These are phyloP conservation scores for Striga asiatica DNA, from an alignment of 257 asterid genomes.

Conservation along the genomic window DNA sequence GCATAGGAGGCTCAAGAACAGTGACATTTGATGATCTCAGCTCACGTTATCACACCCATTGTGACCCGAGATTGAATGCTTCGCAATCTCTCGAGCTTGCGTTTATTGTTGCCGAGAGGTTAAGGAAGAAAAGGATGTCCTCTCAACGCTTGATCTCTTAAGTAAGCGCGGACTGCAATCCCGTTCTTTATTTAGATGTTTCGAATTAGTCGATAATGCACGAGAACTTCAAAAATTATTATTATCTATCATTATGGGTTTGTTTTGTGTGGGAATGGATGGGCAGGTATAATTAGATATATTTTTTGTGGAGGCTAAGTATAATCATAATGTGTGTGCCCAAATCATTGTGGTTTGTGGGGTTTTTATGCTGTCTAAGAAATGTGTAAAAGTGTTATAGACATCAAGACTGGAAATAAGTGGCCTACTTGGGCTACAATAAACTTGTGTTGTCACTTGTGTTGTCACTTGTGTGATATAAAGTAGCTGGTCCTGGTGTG, in stretches of 20 bases:
- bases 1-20: slow-evolving; percentile 78
- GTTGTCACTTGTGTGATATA: too few relatives aligned
- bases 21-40: slow-evolving; percentile 63
- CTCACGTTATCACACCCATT: slow-evolving; percentile 83
- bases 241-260: neutral
- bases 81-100: slow-evolving; percentile 81
- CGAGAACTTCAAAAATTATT: too few relatives aligned
- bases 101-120: slow-evolving; percentile 57
- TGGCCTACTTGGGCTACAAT: too few relatives aligned
- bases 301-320: too few relatives aligned
- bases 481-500: too few relatives aligned
- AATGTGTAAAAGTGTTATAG: too few relatives aligned
- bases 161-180: neutral
- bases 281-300: too few relatives aligned
- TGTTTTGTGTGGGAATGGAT: neutral
- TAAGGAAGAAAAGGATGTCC: slow-evolving; percentile 57
- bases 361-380: too few relatives aligned
- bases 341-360: too few relatives aligned
- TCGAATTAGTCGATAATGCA: slow-evolving; percentile 25
- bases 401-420: too few relatives aligned
- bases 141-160: slow-evolving; percentile 30
- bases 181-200: neutral
- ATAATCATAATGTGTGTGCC: too few relatives aligned
- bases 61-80: slow-evolving; percentile 73
- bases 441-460: too few relatives aligned